A percentile compares a stretch with the other conserved stretches of the same genome.
Evolutionary conservation across 805 yeast genomes (phyloP).

Genomic region (Candida maris): DNA sequence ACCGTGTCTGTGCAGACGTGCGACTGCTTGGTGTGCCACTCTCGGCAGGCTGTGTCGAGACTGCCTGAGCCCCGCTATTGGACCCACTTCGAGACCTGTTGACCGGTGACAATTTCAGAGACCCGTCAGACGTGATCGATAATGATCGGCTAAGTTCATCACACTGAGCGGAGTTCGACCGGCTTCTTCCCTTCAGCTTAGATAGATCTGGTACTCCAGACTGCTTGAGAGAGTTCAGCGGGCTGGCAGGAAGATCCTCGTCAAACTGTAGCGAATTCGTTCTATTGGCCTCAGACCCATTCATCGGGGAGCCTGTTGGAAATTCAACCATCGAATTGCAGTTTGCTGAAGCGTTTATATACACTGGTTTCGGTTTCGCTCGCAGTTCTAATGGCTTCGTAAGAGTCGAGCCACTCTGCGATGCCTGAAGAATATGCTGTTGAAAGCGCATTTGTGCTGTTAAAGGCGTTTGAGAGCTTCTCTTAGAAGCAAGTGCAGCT

Average conservation of each 20-base stretch:
- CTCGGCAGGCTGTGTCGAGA: neutral
- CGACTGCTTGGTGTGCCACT: slow-evolving; percentile 6
- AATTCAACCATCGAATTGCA: slow-evolving; percentile 1
- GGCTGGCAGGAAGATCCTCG: slow-evolving; percentile 25
- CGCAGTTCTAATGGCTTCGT: slow-evolving; percentile 25
- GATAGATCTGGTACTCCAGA: slow-evolving; percentile 18
- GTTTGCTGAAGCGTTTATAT: slow-evolving; percentile 1
- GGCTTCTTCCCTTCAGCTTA: slow-evolving; percentile 19
- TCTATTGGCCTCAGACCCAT: slow-evolving; percentile 14
- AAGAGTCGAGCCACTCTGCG: slow-evolving; percentile 29
- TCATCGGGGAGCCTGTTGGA: slow-evolving; percentile 8
- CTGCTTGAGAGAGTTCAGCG: slow-evolving; percentile 28
- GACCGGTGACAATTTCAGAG: slow-evolving; percentile 12
- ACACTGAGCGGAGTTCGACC: slow-evolving; percentile 27
- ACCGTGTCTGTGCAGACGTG: slow-evolving; percentile 14
- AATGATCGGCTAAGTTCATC: slow-evolving; percentile 1
- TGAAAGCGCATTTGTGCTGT: slow-evolving; percentile 36
- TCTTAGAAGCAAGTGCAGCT: slow-evolving; percentile 21
- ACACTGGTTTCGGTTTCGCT: slow-evolving; percentile 22
- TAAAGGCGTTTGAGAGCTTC: slow-evolving; percentile 14
- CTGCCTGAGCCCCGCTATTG: slow-evolving; percentile 19
- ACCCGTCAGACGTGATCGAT: slow-evolving; percentile 8
- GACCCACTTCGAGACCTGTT: slow-evolving; percentile 21
- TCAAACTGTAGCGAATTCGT: slow-evolving; percentile 22
- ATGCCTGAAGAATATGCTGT: slow-evolving; percentile 31